phyloP scores from a whole-genome alignment of 2,329 filamentous ascomycete genomes.

The Penicillium olsonii region DNA sequence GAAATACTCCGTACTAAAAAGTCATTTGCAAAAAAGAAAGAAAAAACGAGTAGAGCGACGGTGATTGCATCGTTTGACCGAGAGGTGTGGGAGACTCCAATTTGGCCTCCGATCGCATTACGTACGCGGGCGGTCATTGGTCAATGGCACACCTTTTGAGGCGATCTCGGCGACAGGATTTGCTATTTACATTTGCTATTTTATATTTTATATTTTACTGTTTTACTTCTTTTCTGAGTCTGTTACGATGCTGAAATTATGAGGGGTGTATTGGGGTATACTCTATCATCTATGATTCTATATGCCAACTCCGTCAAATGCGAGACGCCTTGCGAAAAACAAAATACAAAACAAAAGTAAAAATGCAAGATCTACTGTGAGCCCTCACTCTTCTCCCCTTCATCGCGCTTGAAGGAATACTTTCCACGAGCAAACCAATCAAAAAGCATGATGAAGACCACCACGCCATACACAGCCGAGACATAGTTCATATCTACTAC shows the following conservation, averaged over 20 bases:
- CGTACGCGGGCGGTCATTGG: conserved; percentile 10
- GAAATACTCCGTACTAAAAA: no score
- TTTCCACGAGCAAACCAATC: conserved; percentile 38
- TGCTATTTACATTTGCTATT: no score
- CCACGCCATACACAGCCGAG: conserved; percentile 36
- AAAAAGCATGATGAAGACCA: conserved; percentile 36
- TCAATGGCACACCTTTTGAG: not conserved
- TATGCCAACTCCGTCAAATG: not conserved
- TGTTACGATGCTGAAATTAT: no score
- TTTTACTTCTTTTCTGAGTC: no score
- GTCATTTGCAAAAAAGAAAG: not conserved
- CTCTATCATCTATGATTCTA: not conserved
- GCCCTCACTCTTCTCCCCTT: not conserved
- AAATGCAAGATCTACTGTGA: not conserved
- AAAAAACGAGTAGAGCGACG: not conserved
- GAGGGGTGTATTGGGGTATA: not conserved
- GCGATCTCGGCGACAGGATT: conserved; percentile 2
- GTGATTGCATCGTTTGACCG: conserved; percentile 22
- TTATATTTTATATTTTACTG: no score
- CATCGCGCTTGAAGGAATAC: not conserved
- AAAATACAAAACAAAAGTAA: no score
- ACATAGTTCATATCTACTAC: conserved; percentile 46
- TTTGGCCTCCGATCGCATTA: conserved; percentile 18
- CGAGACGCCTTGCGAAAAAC: not conserved
- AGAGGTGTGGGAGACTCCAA: conserved; percentile 14